Evolutionary conservation across 2,329 filamentous ascomycete genomes (phyloP).

Genomic region (Sarocladium strictum): DNA sequence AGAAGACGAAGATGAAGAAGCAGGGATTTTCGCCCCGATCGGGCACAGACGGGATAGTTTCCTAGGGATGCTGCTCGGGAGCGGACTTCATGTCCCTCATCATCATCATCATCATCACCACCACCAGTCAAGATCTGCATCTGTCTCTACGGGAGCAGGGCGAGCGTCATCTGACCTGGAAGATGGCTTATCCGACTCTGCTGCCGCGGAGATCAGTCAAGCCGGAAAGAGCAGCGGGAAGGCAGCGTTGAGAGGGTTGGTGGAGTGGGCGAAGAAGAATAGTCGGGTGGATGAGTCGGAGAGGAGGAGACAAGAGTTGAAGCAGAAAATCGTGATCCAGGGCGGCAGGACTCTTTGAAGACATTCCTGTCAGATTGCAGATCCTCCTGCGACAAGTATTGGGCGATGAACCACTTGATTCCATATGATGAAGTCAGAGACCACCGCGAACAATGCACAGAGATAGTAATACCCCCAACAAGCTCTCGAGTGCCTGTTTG

Average conservation of each 20-base stretch:
- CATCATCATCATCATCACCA: background rate
- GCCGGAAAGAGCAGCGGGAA: background rate
- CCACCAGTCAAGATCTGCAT: background rate
- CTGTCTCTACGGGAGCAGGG: conserved; percentile 2
- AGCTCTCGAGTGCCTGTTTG: too few species aligned
- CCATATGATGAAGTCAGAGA: too few species aligned
- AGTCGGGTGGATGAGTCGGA: background rate
- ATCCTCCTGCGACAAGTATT: too few species aligned
- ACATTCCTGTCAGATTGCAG: background rate
- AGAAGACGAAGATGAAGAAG: background rate
- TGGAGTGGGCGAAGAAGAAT: conserved; percentile 7
- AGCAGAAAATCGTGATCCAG: background rate
- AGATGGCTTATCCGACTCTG: background rate
- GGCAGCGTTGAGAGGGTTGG: background rate
- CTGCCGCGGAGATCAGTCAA: background rate
- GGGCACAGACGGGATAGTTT: conserved; percentile 5
- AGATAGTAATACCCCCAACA: too few species aligned
- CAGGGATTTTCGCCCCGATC: background rate
- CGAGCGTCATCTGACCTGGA: background rate
- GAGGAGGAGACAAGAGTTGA: conserved; percentile 4
- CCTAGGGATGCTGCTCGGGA: conserved; percentile 4
- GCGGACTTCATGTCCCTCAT: background rate
- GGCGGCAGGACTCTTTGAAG: conserved; percentile 1
- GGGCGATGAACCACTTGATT: too few species aligned
- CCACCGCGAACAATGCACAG: too few species aligned